Evolutionary conservation across 2,329 filamentous ascomycete species (phyloP).

Genomic region (Penicillium sp.): DNA sequence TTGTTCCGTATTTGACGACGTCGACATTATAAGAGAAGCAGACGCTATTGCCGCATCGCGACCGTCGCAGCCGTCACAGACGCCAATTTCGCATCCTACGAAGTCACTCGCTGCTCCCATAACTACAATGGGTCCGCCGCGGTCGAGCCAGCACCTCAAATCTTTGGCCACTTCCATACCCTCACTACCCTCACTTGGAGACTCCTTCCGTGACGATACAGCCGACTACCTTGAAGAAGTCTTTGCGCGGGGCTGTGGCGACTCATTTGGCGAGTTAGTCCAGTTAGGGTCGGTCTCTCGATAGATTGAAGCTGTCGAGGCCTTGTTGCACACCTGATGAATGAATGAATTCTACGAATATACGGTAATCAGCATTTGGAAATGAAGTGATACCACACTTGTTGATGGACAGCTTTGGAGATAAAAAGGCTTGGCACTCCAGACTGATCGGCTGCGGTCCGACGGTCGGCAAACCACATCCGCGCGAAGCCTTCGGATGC

Average conservation of each 20-base stretch:
- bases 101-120: neutral
- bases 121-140: conserved; percentile 10
- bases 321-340: neutral
- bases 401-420: neutral
- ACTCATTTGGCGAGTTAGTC: conserved; percentile 25
- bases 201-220: conserved; percentile 43
- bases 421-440: conserved; percentile 8
- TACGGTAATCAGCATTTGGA: neutral
- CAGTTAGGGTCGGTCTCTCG: conserved; percentile 10
- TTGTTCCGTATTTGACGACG: conserved; percentile 39
- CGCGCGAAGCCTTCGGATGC: conserved; percentile 27
- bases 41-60: conserved; percentile 21
- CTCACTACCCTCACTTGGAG: conserved; percentile 23
- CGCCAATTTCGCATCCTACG: neutral
- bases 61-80: neutral
- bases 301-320: neutral
- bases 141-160: neutral
- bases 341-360: neutral
- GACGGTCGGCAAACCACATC: conserved; percentile 24
- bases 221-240: conserved; percentile 33
- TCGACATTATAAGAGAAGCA: conserved; percentile 32
- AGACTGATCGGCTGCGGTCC: conserved; percentile 27
- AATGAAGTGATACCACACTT: neutral
- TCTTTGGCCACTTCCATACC: conserved; percentile 9
- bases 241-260: conserved; percentile 22